Conservation (phyloP, 306 rosid genomes). For the Cucurbita argyrosperma region DNA sequence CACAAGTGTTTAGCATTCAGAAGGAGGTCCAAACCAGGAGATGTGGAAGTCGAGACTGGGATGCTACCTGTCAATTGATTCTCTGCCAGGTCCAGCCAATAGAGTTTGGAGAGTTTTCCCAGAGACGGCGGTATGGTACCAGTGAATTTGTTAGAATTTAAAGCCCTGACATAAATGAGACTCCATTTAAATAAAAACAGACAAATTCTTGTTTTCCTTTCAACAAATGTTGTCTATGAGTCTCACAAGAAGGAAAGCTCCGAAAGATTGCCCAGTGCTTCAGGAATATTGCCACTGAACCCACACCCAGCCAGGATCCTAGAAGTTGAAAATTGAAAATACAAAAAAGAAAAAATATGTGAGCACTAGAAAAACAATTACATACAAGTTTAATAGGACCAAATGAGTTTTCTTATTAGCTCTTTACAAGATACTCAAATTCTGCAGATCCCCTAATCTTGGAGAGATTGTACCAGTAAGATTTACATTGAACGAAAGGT, state of each 20-base stretch:
- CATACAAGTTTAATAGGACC: background rate
- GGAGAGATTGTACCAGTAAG: conserved; percentile 44
- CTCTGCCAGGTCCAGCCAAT: conserved; percentile 82
- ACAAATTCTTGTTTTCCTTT: background rate
- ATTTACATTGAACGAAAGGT: conserved; percentile 49
- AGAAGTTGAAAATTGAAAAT: conserved; percentile 10
- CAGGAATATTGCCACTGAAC: conserved; percentile 72
- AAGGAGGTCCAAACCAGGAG: conserved; percentile 74
- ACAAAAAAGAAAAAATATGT: background rate
- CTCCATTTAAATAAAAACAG: background rate
- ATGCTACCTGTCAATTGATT: conserved; percentile 55
- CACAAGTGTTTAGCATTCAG: conserved; percentile 76
- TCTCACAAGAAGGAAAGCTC: conserved; percentile 76
- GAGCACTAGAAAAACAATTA: background rate
- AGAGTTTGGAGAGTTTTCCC: conserved; percentile 78
- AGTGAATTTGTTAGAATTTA: conserved; percentile 65
- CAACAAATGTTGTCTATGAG: background rate
- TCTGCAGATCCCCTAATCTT: conserved; percentile 30
- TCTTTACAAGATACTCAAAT: conserved; percentile 64
- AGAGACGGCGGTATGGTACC: conserved; percentile 70
- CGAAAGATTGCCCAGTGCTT: conserved; percentile 59
- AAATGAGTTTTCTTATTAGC: conserved; percentile 4
- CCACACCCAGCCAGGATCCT: conserved; percentile 90
- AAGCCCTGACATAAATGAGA: conserved; percentile 47
- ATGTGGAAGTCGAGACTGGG: conserved; percentile 46